phyloP scores from a whole-genome alignment of 331 rosid genomes.

The Spiraea crenata region DNA sequence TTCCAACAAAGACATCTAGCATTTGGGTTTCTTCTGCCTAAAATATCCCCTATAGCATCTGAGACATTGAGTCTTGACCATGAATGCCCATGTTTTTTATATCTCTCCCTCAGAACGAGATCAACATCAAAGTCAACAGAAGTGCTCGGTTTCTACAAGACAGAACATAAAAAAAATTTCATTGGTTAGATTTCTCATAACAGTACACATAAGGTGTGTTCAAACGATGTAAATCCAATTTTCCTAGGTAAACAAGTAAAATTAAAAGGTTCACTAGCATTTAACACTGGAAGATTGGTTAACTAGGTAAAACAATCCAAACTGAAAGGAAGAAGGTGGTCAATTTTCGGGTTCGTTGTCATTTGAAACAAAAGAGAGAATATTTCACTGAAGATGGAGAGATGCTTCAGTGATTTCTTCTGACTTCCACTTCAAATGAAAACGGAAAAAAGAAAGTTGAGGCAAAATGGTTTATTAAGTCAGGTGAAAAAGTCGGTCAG shows the following conservation, averaged over 20 bases:
- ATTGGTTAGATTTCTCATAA: not conserved
- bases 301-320: conserved; percentile 9
- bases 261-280: not conserved
- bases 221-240: conserved; percentile 1
- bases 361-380: too few species aligned
- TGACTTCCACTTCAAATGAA: not conserved
- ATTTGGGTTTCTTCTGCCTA: conserved; percentile 57
- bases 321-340: conserved; percentile 6
- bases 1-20: conserved; percentile 85
- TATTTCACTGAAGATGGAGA: not conserved
- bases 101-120: conserved; percentile 57
- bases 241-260: not conserved
- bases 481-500: not conserved
- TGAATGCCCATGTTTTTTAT: conserved; percentile 57
- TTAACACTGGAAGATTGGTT: conserved; percentile 9
- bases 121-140: conserved; percentile 66
- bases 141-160: conserved; percentile 49
- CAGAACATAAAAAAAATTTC: conserved; percentile 16
- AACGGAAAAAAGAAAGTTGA: not conserved
- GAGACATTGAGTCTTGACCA: conserved; percentile 79
- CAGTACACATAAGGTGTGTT: not conserved
- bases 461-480: not conserved
- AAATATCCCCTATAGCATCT: conserved; percentile 48
- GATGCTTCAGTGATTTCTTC: not conserved
- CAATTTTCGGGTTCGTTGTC: not conserved